phyloP scores from a whole-genome alignment of 78 protist genomes.

The Isochrysis galbana region DNA sequence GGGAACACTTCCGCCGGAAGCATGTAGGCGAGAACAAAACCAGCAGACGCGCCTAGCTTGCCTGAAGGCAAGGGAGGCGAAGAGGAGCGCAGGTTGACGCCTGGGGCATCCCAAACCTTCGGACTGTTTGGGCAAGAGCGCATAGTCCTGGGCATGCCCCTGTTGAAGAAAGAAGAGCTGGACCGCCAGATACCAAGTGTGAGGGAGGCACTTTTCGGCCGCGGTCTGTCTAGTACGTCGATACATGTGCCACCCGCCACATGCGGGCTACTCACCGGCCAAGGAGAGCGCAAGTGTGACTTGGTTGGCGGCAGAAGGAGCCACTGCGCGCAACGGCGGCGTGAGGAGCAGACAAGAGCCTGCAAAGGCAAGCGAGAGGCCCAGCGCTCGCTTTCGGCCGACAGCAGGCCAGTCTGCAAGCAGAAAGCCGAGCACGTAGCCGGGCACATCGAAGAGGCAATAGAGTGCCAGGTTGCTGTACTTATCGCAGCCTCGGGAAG shows the following conservation, averaged over 20 bases:
- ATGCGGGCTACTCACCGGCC: too few relatives aligned
- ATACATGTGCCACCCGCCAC: too few relatives aligned
- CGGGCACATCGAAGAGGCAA: not conserved
- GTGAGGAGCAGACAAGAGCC: not conserved
- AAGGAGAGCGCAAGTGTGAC: not conserved
- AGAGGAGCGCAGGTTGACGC: too few relatives aligned
- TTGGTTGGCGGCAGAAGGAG: not conserved
- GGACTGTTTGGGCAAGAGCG: too few relatives aligned
- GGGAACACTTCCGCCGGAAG: not conserved
- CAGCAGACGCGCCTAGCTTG: not conserved
- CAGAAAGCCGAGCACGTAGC: not conserved
- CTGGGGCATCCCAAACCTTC: too few relatives aligned
- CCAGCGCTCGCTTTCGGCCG: not conserved
- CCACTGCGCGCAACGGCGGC: not conserved
- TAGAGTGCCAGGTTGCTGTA: not conserved
- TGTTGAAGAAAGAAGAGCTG: too few relatives aligned
- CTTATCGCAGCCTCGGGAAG: not conserved
- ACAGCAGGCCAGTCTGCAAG: not conserved
- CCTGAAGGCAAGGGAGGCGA: not conserved
- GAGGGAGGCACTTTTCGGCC: too few relatives aligned
- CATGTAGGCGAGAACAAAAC: not conserved
- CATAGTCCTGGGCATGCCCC: too few relatives aligned
- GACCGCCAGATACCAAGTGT: too few relatives aligned
- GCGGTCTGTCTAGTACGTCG: too few relatives aligned
- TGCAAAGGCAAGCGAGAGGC: not conserved